A percentile compares a stretch with the other conserved stretches of the same genome.
phyloP scores from a whole-genome alignment of 2,329 filamentous ascomycete genomes.

The Claviceps sp. region DNA sequence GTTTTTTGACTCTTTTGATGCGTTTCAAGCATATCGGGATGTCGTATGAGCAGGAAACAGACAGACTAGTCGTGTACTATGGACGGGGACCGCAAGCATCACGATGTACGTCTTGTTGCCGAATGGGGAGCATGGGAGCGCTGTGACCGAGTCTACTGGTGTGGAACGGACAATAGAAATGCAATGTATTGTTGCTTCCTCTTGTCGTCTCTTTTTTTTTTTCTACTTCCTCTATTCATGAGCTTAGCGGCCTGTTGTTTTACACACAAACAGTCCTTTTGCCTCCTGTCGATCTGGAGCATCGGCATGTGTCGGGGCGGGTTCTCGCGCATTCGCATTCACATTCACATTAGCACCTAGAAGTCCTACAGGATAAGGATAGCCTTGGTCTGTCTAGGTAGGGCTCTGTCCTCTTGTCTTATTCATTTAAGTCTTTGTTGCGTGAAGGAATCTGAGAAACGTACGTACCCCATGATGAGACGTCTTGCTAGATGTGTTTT shows the following conservation, averaged over 20 bases:
- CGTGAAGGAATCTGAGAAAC: background rate
- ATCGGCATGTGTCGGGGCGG: constrained; percentile 9
- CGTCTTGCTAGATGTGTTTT: too few relatives aligned
- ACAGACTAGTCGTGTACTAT: too few relatives aligned
- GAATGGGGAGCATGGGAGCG: background rate
- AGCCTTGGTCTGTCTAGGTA: background rate
- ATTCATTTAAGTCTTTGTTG: background rate
- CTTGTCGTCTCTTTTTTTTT: background rate
- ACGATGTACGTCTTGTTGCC: constrained; percentile 5
- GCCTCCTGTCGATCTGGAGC: background rate
- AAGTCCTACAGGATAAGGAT: background rate
- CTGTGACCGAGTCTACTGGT: background rate
- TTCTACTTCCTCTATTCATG: background rate
- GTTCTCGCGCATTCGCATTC: constrained; percentile 3
- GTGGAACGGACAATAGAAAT: background rate
- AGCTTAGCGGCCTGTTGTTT: background rate
- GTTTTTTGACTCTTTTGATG: too few relatives aligned
- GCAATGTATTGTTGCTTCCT: constrained; percentile 1
- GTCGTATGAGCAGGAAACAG: too few relatives aligned
- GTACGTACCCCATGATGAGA: too few relatives aligned
- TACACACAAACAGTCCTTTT: background rate
- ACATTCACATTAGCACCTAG: constrained; percentile 4
- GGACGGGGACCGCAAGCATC: background rate
- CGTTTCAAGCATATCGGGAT: too few relatives aligned
- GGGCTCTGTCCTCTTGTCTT: background rate